phyloP scores from a whole-genome alignment of 2,329 filamentous ascomycete species.

The Fusarium fracticaudum region DNA sequence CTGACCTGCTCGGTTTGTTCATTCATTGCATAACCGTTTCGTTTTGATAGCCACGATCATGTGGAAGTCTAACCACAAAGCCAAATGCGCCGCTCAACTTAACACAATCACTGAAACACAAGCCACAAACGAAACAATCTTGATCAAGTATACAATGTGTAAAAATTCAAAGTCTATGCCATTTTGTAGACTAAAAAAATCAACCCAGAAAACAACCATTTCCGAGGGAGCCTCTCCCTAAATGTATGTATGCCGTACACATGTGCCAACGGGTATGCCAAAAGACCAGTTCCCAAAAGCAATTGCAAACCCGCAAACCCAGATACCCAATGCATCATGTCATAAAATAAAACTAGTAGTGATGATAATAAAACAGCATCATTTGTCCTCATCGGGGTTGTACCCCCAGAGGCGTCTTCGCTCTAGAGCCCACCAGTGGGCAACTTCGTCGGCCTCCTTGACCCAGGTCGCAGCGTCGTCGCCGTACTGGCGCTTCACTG shows the following conservation, averaged over 20 bases:
- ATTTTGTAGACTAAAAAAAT: background rate
- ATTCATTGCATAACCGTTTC: background rate
- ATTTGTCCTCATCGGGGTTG: slow-evolving; percentile 23
- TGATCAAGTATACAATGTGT: background rate
- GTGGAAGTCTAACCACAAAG: background rate
- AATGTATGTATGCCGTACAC: slow-evolving; percentile 27
- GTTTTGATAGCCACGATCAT: background rate
- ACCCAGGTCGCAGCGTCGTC: slow-evolving; percentile 44
- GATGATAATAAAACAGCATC: background rate
- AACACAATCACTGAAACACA: background rate
- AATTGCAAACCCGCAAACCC: slow-evolving; percentile 9
- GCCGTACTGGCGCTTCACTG: slow-evolving; percentile 36
- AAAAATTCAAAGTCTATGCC: slow-evolving; percentile 18
- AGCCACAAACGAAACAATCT: background rate
- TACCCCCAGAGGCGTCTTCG: slow-evolving; percentile 36
- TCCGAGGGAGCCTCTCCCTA: slow-evolving; percentile 30
- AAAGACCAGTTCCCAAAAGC: slow-evolving; percentile 17
- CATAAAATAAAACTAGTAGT: slow-evolving; percentile 10
- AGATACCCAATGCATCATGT: slow-evolving; percentile 31
- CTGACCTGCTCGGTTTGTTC: background rate
- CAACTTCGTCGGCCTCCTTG: slow-evolving; percentile 30
- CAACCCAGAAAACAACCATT: background rate
- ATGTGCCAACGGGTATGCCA: slow-evolving; percentile 19
- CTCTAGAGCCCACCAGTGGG: slow-evolving; percentile 35
- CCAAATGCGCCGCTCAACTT: background rate